These are phyloP conservation scores for Fusarium coffeatum DNA, from an alignment of 2,329 filamentous ascomycete species.

Conservation along the genomic window DNA sequence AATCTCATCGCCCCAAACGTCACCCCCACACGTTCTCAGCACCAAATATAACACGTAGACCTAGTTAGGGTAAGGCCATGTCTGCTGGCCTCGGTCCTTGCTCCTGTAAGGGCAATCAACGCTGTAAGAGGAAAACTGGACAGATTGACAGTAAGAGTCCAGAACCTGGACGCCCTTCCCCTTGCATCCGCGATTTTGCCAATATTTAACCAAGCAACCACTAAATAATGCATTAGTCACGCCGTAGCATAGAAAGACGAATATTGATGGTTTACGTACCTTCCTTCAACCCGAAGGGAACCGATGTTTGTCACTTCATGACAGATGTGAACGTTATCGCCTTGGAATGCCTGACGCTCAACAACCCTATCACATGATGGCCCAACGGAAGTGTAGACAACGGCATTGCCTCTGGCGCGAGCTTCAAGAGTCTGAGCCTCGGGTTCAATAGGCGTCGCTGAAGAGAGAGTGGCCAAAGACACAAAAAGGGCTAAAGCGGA, in stretches of 20 bases:
- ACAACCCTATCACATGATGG: neutral
- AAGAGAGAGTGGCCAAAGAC: neutral
- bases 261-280: neutral
- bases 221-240: neutral
- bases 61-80: neutral
- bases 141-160: neutral
- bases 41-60: accelerated
- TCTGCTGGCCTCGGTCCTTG: neutral
- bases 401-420: neutral
- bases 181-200: neutral
- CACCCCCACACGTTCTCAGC: neutral
- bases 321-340: neutral
- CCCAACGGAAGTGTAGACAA: neutral
- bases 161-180: neutral
- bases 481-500: neutral
- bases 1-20: neutral
- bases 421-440: neutral
- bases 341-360: neutral
- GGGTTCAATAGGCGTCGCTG: neutral
- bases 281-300: neutral
- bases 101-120: neutral
- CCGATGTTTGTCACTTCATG: neutral
- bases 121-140: neutral
- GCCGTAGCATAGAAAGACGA: accelerated
- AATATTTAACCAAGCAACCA: neutral